Conservation (phyloP, 2,329 filamentous ascomycete species). For the Aspergillus japonicus region DNA sequence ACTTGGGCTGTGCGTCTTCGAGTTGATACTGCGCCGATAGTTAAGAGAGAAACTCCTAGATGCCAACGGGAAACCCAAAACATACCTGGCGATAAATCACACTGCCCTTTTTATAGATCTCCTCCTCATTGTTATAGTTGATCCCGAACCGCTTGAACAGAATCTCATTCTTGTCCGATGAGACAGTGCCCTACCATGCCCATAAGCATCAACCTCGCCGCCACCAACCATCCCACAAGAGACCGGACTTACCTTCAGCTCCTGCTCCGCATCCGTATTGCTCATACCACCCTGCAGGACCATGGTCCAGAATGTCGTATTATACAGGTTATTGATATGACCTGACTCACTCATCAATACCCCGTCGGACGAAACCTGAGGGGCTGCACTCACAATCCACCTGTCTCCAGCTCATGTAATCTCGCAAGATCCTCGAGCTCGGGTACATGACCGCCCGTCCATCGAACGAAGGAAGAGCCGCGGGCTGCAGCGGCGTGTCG, state of each 20-base stretch:
- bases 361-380: constrained; percentile 10
- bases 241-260: constrained; percentile 61
- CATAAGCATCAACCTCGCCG: neutral
- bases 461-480: constrained; percentile 81
- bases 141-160: constrained; percentile 84
- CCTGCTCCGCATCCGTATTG: constrained; percentile 74
- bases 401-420: constrained; percentile 97
- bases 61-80: neutral
- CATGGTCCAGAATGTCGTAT: constrained; percentile 92
- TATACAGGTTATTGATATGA: constrained; percentile 98
- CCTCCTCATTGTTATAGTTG: constrained; percentile 96
- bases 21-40: constrained; percentile 61
- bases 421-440: constrained; percentile 73
- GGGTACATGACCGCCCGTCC: constrained; percentile 90
- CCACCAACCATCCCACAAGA: neutral
- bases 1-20: constrained; percentile 55
- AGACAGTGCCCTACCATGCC: constrained; percentile 67
- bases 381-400: constrained; percentile 73
- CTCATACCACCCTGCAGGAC: constrained; percentile 75
- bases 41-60: constrained; percentile 4
- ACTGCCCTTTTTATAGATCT: constrained; percentile 91
- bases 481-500: constrained; percentile 65
- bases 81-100: constrained; percentile 77
- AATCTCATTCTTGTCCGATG: constrained; percentile 93
- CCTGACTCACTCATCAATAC: constrained; percentile 49